Evolutionary conservation across 2,329 filamentous ascomycete species (phyloP).

Genomic region (Myrmaecium sp.): DNA sequence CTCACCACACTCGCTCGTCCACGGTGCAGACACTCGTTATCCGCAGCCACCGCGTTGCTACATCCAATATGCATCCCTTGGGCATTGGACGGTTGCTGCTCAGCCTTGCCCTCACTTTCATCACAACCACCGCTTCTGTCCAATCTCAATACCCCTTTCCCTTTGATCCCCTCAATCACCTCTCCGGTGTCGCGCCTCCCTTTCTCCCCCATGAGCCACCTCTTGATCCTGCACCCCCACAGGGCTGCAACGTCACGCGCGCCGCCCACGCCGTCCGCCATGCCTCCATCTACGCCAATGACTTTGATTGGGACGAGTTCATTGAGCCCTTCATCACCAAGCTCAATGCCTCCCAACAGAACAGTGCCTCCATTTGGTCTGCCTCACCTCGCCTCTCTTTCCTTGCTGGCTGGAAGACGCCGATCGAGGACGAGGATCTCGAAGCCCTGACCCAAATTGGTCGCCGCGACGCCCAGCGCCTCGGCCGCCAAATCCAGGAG

Average conservation of each 20-base stretch:
- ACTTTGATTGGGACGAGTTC: slow-evolving; percentile 35
- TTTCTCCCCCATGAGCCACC: slow-evolving; percentile 31
- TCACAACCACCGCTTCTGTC: no score
- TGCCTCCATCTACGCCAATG: slow-evolving; percentile 35
- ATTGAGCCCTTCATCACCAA: slow-evolving; percentile 38
- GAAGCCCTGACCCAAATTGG: slow-evolving; percentile 46
- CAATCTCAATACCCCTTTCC: no score
- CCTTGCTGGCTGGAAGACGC: slow-evolving; percentile 38
- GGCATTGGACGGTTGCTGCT: no score
- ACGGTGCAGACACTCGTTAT: no score
- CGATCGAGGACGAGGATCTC: slow-evolving; percentile 37
- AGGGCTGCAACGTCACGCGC: slow-evolving; percentile 33
- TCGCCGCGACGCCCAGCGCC: slow-evolving; percentile 40
- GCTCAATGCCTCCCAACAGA: slow-evolving; percentile 32
- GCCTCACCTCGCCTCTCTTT: slow-evolving; percentile 39
- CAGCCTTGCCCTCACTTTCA: no score
- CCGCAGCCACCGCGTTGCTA: no score
- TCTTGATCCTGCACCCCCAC: slow-evolving; percentile 29
- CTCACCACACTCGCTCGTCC: no score
- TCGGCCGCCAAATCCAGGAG: slow-evolving; percentile 41
- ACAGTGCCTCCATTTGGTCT: slow-evolving; percentile 42
- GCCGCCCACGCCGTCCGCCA: slow-evolving; percentile 33
- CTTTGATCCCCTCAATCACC: slow-evolving; percentile 32
- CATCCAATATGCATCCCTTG: no score
- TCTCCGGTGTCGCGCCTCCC: slow-evolving; percentile 33